Evolutionary conservation across 2,329 filamentous ascomycete genomes (phyloP), one percentile per base, ranked within the genome.

Genomic region (Epichloe uncinata): DNA sequence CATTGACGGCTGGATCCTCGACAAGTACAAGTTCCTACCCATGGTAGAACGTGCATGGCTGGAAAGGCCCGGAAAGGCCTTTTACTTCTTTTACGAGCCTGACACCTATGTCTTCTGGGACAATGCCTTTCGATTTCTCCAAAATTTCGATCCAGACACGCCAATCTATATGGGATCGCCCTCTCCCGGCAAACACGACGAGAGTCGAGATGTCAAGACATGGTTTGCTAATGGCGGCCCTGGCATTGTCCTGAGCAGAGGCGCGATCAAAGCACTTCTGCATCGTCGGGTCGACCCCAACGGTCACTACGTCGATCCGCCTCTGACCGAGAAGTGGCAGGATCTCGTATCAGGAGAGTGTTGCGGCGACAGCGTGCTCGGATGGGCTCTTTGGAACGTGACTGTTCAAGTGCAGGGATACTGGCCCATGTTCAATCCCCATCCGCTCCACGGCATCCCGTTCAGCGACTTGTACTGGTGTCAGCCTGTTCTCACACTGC

Each of bases 221-320:
- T 63, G 68, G 2, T 80, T 80, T 54, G 77, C 73, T 15, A 77
- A 81, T 56, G 77, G 77, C 13, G 77, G 77, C 2, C 77, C 72
- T 40, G 77, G 77, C n/a, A 77, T 76, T 58, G 20, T 76, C 73
- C 15, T 70, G 73, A 4, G 71, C 68, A 3, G 71, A 77, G 4
- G 63, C 82, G 60, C 67, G 69, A 55, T 67, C 67, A 50, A 67
- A 77, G 44, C 68, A 72, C 5, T 65, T 68, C 45, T 57, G 65
- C 34, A 68, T 72, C 41, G 66, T 42, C 57, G 63, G 52, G 56
- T 54, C 5, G 61, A 59, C 2, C 42, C 56, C 5, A 55, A 59
- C 45, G 66, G 69, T 1, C 63, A 70, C 47, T 72, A 67, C 46
- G 54, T 61, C 8, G 69, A 73, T 6, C 66, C 66, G 0, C 66